Base-by-base conservation (phyloP, 1,139 yeast genomes). In the Magnusiomyces suaveolens region DNA sequence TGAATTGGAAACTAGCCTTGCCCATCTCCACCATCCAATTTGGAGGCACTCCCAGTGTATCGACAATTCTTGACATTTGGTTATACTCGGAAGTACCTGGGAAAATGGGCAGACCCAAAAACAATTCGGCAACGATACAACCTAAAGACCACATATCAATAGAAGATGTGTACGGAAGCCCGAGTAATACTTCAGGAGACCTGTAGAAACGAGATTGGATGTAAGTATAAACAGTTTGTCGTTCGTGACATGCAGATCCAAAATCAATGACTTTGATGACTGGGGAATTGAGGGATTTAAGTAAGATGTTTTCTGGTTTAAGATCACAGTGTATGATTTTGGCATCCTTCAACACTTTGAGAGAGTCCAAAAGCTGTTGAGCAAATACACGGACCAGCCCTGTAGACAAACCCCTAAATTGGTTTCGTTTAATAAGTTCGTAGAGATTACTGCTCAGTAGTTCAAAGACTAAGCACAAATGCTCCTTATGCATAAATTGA, bases 111-210 rank as follows among this genome's bases (percentile, higher is more conserved):
- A 92, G 75, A 0, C 99, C 99, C 54, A 92, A 71, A 64, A 89
- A 92, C 54, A 92, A 72, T 67, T 92, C 99, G 0, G 96, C 97
- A 39, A 90, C 84, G 54, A 94, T 92, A 72, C 99, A 92, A 1
- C 98, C 99, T 48, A 92, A 74, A 1, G 97, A 89, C 99, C 99
- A 92, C 90, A 92, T 89, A 69, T 92, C 99, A 56, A 92, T 92
- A 8, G 96, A 83, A 23, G 95, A 83, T 0, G 96, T 86, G 59
- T 74, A 73, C 3, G 96, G 96, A 50, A 92, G 75, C 0, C 99
- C 98, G 33, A 92, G 71, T 2, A 92, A 81, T 21, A 92, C 96
- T 68, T 92, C 99, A 0, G 99, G 99, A 0, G 96, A 88, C 58
- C 99, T 77, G 69, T 94, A 94, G 66, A 92, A 94, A 56, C 99